These are phyloP conservation scores for Paracoccidioides lutzii DNA, from an alignment of 2,329 filamentous ascomycete genomes.

Conservation along the genomic window DNA sequence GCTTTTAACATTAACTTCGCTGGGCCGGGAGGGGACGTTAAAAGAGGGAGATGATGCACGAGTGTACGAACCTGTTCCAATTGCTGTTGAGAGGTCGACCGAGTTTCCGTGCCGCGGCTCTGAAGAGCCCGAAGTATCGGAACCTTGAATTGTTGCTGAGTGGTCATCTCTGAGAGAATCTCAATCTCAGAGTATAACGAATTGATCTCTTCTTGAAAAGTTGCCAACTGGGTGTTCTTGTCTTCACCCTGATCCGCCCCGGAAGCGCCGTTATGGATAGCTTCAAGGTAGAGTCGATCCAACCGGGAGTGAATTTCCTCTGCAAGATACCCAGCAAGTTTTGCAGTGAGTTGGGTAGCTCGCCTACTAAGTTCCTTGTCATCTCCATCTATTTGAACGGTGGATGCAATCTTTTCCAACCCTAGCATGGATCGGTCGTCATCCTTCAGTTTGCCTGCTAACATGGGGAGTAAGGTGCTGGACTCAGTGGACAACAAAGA, in stretches of 20 bases:
- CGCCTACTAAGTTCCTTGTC: constrained; percentile 19
- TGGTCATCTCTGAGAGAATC: constrained; percentile 30
- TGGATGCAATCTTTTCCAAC: constrained; percentile 20
- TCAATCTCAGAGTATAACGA: constrained; percentile 30
- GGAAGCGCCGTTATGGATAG: not conserved
- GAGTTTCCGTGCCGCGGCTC: constrained; percentile 19
- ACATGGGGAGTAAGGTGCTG: constrained; percentile 21
- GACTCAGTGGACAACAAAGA: constrained; percentile 22
- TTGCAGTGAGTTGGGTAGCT: constrained; percentile 17
- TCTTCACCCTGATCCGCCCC: not conserved
- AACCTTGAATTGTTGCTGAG: constrained; percentile 30
- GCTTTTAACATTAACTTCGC: constrained; percentile 4
- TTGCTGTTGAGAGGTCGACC: constrained; percentile 20
- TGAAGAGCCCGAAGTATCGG: constrained; percentile 26
- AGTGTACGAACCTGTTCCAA: constrained; percentile 21
- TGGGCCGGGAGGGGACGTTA: constrained; percentile 19
- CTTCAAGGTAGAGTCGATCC: constrained; percentile 29
- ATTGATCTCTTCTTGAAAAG: constrained; percentile 25
- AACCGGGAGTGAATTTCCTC: constrained; percentile 29
- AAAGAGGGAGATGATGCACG: constrained; percentile 15
- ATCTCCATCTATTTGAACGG: constrained; percentile 18
- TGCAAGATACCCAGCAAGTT: constrained; percentile 21
- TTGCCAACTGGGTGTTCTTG: constrained; percentile 10
- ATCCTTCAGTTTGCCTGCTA: constrained; percentile 24
- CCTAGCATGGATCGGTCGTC: constrained; percentile 24